These are phyloP conservation scores for Puccinia novopanici DNA, from an alignment of 1,284 basidiomycete species.

Conservation along the genomic window DNA sequence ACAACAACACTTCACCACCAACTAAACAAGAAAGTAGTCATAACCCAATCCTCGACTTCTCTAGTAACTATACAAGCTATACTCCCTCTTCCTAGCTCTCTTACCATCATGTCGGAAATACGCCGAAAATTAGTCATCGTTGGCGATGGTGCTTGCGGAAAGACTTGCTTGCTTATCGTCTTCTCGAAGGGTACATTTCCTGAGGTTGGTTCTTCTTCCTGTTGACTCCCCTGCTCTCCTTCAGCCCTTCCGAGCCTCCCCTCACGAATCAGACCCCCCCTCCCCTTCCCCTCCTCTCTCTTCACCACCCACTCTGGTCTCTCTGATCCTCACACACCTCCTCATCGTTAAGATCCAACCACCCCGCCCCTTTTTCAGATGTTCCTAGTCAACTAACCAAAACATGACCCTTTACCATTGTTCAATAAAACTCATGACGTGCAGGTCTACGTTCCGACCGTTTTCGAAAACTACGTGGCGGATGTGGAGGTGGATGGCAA, in stretches of 20 bases:
- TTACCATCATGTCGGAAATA: slow-evolving; percentile 62
- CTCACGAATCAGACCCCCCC: not conserved
- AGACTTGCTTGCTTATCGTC: slow-evolving; percentile 81
- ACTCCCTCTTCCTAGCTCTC: too few species aligned
- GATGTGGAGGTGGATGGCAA: slow-evolving; percentile 88
- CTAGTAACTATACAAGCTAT: too few species aligned
- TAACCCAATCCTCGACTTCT: too few species aligned
- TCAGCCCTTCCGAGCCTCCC: not conserved
- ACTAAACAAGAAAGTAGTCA: too few species aligned
- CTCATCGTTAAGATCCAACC: not conserved
- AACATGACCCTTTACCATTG: not conserved
- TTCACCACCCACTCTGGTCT: too few species aligned
- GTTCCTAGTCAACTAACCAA: not conserved
- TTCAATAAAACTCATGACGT: not conserved
- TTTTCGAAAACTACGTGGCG: slow-evolving; percentile 78
- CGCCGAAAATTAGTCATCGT: slow-evolving; percentile 77
- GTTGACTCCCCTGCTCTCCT: not conserved
- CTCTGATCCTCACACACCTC: not conserved
- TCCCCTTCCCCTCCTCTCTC: not conserved
- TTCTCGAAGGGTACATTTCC: slow-evolving; percentile 91
- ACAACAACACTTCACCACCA: too few species aligned
- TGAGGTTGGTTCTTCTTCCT: slow-evolving; percentile 65
- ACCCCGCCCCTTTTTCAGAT: not conserved
- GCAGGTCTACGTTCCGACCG: slow-evolving; percentile 87
- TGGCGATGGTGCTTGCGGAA: slow-evolving; percentile 80